phyloP scores from a whole-genome alignment of 2,329 filamentous ascomycete species.

The Phialocephala subalpina region DNA sequence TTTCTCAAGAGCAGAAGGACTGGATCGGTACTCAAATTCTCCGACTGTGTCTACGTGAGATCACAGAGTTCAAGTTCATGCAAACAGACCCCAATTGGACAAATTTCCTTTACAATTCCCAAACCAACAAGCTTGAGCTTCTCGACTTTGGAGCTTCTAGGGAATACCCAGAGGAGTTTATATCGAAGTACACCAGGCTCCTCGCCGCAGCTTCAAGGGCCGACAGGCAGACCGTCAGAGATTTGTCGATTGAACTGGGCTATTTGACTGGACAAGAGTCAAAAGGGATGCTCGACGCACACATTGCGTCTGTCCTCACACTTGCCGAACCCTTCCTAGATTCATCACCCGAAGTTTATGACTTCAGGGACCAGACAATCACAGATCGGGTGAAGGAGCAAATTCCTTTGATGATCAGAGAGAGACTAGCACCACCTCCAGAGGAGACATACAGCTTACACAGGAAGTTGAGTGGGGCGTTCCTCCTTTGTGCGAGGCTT shows the following conservation, averaged over 20 bases:
- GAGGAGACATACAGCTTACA: constrained; percentile 98
- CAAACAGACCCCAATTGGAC: constrained; percentile 99
- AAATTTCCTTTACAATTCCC: constrained; percentile 90
- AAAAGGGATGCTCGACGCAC: constrained; percentile 85
- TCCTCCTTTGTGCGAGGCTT: constrained; percentile 86
- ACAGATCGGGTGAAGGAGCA: constrained; percentile 88
- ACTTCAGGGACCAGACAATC: constrained; percentile 94
- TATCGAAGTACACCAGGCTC: constrained; percentile 80
- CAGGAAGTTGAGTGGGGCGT: constrained; percentile 93
- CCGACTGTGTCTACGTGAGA: constrained; percentile 89
- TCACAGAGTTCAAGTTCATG: constrained; percentile 96
- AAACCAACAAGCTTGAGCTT: constrained; percentile 78
- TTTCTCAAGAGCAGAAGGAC: constrained; percentile 86
- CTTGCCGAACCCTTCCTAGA: constrained; percentile 89
- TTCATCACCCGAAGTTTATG: constrained; percentile 82
- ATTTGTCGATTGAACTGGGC: constrained; percentile 78
- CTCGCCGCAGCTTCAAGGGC: constrained; percentile 80
- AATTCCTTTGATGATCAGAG: constrained; percentile 92
- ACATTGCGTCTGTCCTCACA: constrained; percentile 86
- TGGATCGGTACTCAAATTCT: constrained; percentile 97
- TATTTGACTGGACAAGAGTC: constrained; percentile 94
- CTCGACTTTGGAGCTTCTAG: constrained; percentile 95
- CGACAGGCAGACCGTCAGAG: constrained; percentile 69
- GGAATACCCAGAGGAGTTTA: constrained; percentile 83
- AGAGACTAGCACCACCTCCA: constrained; percentile 87